Evolutionary conservation across 2,329 filamentous ascomycete species (phyloP), one percentile per base, ranked within the genome.

Genomic region (Hymenoscyphus albidus): DNA sequence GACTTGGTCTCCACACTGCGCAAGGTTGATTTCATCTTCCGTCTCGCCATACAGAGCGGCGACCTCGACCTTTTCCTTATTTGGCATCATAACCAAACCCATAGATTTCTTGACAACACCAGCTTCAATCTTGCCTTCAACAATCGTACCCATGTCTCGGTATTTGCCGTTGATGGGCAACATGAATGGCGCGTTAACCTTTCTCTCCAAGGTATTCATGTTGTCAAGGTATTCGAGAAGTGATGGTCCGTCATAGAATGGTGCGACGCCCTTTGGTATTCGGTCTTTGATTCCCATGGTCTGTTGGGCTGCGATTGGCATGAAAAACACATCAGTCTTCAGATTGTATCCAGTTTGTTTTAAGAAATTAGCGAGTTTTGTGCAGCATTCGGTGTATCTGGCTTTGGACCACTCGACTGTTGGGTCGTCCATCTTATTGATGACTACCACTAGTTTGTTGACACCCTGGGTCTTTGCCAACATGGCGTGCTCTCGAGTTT

Each of bases 341-440:
- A 93, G 83, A 80, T 96, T 96, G 82, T 97, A 98, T 32, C 94
- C 94, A 12, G 96, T 90, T 62, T 87, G 91, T 81, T 97, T 97
- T 68, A 99, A 80, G 83, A 97, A 98, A 70, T 88, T 85, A 16
- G 87, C 78, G 59, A 99, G 86, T 81, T 98, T 99, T 70, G 88
- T 88, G 3, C 88, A 93, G 78, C 95, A 99, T 80, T 99, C 95
- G 74, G 92, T 88, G 81, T 92, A 99, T 64, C 95, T 89, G 51
- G 91, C 91, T 73, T 97, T 87, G 62, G 91, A 95, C 96, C 96
- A 99, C 75, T 97, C 87, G 61, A 99, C 96, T 2, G 95, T 99
- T 12, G 89, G 83, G 76, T 99, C 95, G 76, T 99, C 95, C 96
- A 99, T 99, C 84, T 99, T 99, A 86, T 99, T 99, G 76, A 97